Percentiles rank a stretch among this genome's conserved stretches.
These are phyloP conservation scores for Capsicum baccatum DNA, from an alignment of 257 asterid species.

Conservation along the genomic window DNA sequence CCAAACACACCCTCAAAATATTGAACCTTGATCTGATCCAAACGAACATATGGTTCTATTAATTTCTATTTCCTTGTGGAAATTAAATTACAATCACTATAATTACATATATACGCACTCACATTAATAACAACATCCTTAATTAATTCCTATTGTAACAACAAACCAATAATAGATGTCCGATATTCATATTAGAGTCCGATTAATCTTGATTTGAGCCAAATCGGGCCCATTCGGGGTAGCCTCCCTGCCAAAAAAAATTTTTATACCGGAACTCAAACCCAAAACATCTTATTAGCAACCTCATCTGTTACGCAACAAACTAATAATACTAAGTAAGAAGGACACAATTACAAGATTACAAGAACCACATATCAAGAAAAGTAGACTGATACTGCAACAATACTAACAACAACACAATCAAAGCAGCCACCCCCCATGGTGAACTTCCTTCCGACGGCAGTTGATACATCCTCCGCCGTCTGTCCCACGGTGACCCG, in stretches of 20 bases:
- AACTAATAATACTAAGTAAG: not conserved
- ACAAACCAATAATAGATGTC: not conserved
- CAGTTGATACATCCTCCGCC: slow-evolving; percentile 38
- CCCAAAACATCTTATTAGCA: too few species aligned
- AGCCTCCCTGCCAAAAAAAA: too few species aligned
- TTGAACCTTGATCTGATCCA: not conserved
- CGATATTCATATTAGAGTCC: too few species aligned
- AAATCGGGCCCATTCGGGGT: too few species aligned
- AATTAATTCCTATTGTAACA: not conserved
- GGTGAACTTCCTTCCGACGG: slow-evolving; percentile 72
- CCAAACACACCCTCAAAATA: not conserved
- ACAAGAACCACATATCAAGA: slow-evolving; percentile 75
- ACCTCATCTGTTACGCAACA: too few species aligned
- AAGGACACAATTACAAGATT: not conserved
- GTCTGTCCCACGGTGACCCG: slow-evolving; percentile 59
- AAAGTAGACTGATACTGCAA: slow-evolving; percentile 71
- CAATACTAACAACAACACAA: slow-evolving; percentile 68
- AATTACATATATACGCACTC: slow-evolving; percentile 7
- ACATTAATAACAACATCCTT: not conserved
- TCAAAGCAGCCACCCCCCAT: slow-evolving; percentile 87
- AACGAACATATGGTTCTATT: too few species aligned
- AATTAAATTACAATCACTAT: not conserved
- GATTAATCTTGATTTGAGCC: too few species aligned
- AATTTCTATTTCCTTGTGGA: not conserved
- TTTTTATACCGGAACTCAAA: too few species aligned